Evolutionary conservation across 164 flowering plant genomes (phyloP).

Genomic region (Echeveria elegans): DNA sequence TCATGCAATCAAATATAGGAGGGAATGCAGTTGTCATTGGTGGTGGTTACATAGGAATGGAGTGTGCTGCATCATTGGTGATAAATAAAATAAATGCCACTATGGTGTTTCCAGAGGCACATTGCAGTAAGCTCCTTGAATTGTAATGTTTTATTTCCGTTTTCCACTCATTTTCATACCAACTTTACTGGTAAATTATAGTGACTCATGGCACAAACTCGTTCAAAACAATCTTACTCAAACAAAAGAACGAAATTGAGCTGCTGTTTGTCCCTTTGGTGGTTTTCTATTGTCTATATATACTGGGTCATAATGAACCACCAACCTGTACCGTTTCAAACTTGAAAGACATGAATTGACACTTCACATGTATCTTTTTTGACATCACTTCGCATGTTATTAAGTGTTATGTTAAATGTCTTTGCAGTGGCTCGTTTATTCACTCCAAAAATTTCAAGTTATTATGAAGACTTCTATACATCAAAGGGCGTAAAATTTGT

Average conservation of each 20-base stretch:
- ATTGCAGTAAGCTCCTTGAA: not conserved
- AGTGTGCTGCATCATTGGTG: not conserved
- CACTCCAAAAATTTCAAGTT: slow-evolving; percentile 74
- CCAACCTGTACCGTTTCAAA: not conserved
- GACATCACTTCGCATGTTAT: not conserved
- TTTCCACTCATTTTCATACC: not conserved
- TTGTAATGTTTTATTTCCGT: too few species aligned
- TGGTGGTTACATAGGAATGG: not conserved
- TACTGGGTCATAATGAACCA: not conserved
- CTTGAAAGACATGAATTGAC: not conserved
- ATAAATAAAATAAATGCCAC: not conserved
- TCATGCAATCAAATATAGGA: not conserved
- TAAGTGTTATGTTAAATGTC: slow-evolving; percentile 5
- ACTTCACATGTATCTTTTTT: not conserved
- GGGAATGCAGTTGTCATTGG: not conserved
- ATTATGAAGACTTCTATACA: slow-evolving; percentile 76
- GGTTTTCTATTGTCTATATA: not conserved
- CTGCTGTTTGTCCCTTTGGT: not conserved
- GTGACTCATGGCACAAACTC: not conserved
- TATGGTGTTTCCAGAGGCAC: not conserved
- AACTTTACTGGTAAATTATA: too few species aligned
- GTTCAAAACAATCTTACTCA: not conserved
- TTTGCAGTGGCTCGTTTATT: slow-evolving; percentile 85
- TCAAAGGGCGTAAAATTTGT: slow-evolving; percentile 83
- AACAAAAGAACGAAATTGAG: not conserved